Base-by-base conservation (phyloP, 805 yeast genomes). In the Millerozyma acaciae region DNA sequence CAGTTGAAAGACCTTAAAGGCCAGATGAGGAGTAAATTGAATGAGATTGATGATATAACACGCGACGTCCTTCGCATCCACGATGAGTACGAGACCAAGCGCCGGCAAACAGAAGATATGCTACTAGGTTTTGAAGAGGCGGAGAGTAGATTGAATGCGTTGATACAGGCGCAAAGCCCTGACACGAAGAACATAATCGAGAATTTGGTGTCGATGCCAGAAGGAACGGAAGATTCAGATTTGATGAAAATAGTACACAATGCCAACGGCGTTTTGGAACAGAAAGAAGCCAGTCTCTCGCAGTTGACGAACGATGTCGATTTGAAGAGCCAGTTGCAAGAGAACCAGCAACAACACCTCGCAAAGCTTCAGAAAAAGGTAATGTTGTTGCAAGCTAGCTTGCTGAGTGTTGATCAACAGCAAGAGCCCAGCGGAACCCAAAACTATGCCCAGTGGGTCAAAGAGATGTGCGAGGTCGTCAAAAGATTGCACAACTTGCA, bases 11-110 rank as follows among this genome's bases (percentile, higher is more conserved):
- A 31, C 14, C 45, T 53, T 32, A 57, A 60, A 34, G 40, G 34
- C 2, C 53, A 50, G 30, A 56, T 57, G 42, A 48, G 43, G 29
- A 42, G 39, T 2, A 45, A 62, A 38, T 48, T 62, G 16, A 44
- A 38, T 6, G 53, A 53, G 20, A 47, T 70, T 17, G 55, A 56
- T 16, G 45, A 40, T 6, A 35, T 64, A 2, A 45, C 59, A 2
- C 40, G 48, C 28, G 61, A 57, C 6, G 51, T 53, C 9, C 43
- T 50, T 4, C 46, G 43, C 7, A 46, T 56, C 15, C 50, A 57
- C 30, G 35, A 48, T 2, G 48, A 50, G 12, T 53, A 55, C 36
- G 42, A 42, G 16, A 40, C 44, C 2, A 54, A 61, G 17, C 28
- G 44, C 5, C 40, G 42, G 2, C 57, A 61, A 13, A 45, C 65